Evolutionary conservation across 2,329 filamentous ascomycete species (phyloP).

Genomic region (Penicillium vulpinum): DNA sequence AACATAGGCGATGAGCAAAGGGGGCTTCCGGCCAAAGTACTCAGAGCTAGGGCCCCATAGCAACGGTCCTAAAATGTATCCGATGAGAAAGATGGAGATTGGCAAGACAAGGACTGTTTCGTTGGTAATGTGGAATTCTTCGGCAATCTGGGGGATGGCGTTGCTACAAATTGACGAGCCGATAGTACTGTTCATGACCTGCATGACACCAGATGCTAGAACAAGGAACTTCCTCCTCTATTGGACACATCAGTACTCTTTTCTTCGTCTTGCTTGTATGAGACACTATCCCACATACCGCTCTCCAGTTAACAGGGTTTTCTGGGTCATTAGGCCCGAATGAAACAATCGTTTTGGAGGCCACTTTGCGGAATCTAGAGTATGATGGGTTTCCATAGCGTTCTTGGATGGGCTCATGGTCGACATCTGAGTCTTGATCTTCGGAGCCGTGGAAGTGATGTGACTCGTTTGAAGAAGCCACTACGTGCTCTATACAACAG

Average conservation of each 20-base stretch:
- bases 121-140: conserved; percentile 37
- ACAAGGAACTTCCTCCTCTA: conserved; percentile 35
- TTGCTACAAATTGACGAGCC: conserved; percentile 43
- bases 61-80: conserved; percentile 46
- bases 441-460: conserved; percentile 14
- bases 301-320: conserved; percentile 38
- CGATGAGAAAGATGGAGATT: conserved; percentile 44
- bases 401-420: conserved; percentile 28
- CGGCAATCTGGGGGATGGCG: conserved; percentile 39
- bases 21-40: conserved; percentile 42
- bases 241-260: background rate
- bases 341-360: conserved; percentile 39
- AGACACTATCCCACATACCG: conserved; percentile 19
- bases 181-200: conserved; percentile 45
- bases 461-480: conserved; percentile 14
- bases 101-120: conserved; percentile 39
- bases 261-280: background rate
- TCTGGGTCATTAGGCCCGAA: conserved; percentile 37
- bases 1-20: conserved; percentile 54
- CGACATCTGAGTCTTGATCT: conserved; percentile 18
- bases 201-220: conserved; percentile 38
- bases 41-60: conserved; percentile 49
- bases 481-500: conserved; percentile 10
- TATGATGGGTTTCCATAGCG: conserved; percentile 28
- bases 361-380: conserved; percentile 34